Conservation (phyloP, 768 basidiomycete species). For the Paxillus involutus region DNA sequence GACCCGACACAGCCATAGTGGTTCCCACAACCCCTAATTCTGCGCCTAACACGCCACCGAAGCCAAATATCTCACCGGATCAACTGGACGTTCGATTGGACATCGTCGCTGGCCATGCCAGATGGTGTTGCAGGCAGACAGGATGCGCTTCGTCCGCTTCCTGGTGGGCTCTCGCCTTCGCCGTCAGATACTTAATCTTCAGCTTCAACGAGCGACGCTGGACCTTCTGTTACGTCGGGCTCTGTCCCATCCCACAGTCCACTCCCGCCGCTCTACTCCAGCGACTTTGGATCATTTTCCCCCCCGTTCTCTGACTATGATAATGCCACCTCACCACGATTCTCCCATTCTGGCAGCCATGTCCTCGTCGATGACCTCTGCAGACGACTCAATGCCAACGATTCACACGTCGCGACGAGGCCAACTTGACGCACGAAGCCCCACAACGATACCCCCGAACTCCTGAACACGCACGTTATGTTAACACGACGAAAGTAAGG, state of each 20-base stretch:
- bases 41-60: constrained; percentile 27
- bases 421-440: too few relatives aligned
- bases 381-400: too few relatives aligned
- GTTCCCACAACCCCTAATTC: constrained; percentile 18
- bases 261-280: constrained; percentile 41
- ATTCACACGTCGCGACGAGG: too few relatives aligned
- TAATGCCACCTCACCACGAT: constrained; percentile 27
- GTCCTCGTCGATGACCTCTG: constrained; percentile 25
- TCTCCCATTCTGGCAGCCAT: constrained; percentile 3
- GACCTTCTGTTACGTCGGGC: constrained; percentile 33
- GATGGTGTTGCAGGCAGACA: neutral
- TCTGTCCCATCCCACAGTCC: constrained; percentile 36
- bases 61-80: constrained; percentile 33
- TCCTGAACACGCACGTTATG: too few relatives aligned
- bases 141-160: neutral
- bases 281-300: constrained; percentile 47
- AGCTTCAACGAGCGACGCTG: constrained; percentile 19
- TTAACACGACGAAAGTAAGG: too few relatives aligned
- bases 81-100: constrained; percentile 16
- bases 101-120: constrained; percentile 13
- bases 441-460: too few relatives aligned
- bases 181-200: constrained; percentile 24
- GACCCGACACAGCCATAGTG: constrained; percentile 20
- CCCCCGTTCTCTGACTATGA: constrained; percentile 37
- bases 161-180: constrained; percentile 14